These are phyloP conservation scores for Gypsophila paniculata DNA, from an alignment of 179 eudicot genomes.

Conservation along the genomic window DNA sequence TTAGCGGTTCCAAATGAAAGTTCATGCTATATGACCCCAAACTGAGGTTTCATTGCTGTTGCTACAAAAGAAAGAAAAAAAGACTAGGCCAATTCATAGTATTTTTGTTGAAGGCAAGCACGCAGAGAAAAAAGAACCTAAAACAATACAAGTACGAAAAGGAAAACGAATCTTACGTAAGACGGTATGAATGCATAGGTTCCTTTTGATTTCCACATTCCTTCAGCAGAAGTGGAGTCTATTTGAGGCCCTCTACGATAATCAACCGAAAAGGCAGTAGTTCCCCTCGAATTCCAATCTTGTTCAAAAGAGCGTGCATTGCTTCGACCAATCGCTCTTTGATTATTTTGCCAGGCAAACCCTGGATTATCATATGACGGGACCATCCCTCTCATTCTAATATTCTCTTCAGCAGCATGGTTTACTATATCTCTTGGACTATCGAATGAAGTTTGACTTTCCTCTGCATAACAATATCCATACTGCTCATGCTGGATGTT, in stretches of 20 bases:
- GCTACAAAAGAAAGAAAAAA: not conserved
- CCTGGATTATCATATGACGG: conserved; percentile 10
- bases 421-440: conserved; percentile 8
- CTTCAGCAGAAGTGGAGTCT: not conserved
- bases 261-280: not conserved
- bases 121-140: not conserved
- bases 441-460: conserved; percentile 13
- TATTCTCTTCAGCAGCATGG: not conserved
- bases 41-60: not conserved
- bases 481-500: conserved; percentile 20
- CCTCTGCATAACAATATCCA: conserved; percentile 13
- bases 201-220: conserved; percentile 25
- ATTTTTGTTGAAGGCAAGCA: not conserved
- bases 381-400: not conserved
- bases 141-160: not conserved
- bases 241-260: not conserved
- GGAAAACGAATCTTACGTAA: conserved; percentile 24
- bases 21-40: not conserved
- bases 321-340: not conserved
- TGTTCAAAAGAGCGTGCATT: conserved; percentile 8
- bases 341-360: not conserved
- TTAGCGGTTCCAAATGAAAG: not conserved
- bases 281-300: not conserved
- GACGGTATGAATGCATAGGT: conserved; percentile 33
- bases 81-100: not conserved